phyloP scores from a whole-genome alignment of 2,329 filamentous ascomycete genomes.

The Fusarium sp. region DNA sequence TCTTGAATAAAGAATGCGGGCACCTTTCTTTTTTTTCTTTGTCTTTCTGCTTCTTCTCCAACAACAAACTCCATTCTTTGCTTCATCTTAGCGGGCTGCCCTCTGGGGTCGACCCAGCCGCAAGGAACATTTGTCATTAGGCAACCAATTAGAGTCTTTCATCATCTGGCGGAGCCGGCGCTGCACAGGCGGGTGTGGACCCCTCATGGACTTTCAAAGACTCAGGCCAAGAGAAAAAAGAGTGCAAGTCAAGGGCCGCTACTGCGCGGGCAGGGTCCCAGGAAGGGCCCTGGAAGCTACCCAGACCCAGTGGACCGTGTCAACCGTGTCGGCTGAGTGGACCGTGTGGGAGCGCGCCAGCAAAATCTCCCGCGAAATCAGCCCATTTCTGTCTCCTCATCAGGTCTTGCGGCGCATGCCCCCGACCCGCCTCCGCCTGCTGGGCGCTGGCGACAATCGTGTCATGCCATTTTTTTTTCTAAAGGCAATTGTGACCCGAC shows the following conservation, averaged over 20 bases:
- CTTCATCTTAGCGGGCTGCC: conserved; percentile 2
- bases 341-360: conserved; percentile 39
- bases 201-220: conserved; percentile 9
- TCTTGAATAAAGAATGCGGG: background rate
- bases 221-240: conserved; percentile 3
- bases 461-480: conserved; percentile 52
- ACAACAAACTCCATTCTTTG: conserved; percentile 9
- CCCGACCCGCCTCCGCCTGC: conserved; percentile 46
- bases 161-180: conserved; percentile 16
- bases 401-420: conserved; percentile 44
- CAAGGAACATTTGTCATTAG: conserved; percentile 25
- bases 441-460: conserved; percentile 43
- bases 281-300: conserved; percentile 30
- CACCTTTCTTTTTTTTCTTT: background rate
- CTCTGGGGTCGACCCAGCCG: conserved; percentile 25
- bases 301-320: conserved; percentile 37
- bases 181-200: conserved; percentile 26
- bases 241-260: background rate
- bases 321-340: conserved; percentile 37
- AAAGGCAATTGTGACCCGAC: conserved; percentile 40
- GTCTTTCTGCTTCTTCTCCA: conserved; percentile 1
- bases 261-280: conserved; percentile 1
- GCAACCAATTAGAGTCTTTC: conserved; percentile 26
- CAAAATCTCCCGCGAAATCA: conserved; percentile 51
- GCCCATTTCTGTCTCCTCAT: conserved; percentile 52